Evolutionary conservation across 768 basidiomycete species (phyloP).

Genomic region (Collybia mongolica): DNA sequence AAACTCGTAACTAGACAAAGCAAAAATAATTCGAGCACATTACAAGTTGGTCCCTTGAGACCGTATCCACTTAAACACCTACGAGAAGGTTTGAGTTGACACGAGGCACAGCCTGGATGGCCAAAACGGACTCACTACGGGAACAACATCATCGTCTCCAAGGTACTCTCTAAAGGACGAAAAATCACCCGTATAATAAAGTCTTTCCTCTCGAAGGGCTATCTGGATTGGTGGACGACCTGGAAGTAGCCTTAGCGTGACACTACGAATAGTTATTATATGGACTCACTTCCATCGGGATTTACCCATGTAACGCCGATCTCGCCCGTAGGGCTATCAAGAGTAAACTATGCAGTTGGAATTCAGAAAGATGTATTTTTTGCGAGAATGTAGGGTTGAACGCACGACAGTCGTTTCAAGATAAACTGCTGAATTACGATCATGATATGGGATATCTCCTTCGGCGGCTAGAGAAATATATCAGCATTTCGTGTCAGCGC

Average conservation of each 20-base stretch:
- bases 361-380: too few relatives aligned
- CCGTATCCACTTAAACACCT: conserved; percentile 13
- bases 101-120: too few relatives aligned
- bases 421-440: conserved; percentile 4
- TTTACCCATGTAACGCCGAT: conserved; percentile 21
- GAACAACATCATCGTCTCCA: conserved; percentile 3
- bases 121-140: conserved; percentile 8
- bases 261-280: not conserved
- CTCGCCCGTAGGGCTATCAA: conserved; percentile 12
- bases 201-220: conserved; percentile 13
- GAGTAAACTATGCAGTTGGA: conserved; percentile 11
- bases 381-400: not conserved
- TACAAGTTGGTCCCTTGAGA: not conserved
- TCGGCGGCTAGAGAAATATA: conserved; percentile 5
- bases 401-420: conserved; percentile 18
- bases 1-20: too few relatives aligned
- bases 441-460: conserved; percentile 12
- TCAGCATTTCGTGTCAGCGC: not conserved
- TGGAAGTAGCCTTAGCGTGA: not conserved
- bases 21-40: not conserved
- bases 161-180: conserved; percentile 11
- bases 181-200: conserved; percentile 21
- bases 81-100: not conserved
- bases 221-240: conserved; percentile 13
- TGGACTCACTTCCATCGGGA: conserved; percentile 14